Conservation (phyloP, 345 rosid genomes). For the Rhizophora apiculata region DNA sequence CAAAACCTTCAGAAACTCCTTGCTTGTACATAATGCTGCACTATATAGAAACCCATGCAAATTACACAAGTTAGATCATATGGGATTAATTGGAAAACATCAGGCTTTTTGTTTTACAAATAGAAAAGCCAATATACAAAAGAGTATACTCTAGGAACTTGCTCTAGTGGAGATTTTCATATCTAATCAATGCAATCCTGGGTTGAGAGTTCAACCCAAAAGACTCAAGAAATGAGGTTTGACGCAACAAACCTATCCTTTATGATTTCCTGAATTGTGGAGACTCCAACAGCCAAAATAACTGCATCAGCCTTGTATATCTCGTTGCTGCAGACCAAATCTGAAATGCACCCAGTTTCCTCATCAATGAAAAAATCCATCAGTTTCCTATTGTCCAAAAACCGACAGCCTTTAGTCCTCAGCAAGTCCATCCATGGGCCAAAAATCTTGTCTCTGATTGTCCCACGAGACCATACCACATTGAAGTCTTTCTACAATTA, state of each 20-base stretch:
- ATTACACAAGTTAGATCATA: conserved; percentile 19
- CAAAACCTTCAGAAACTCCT: conserved; percentile 58
- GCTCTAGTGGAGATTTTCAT: background rate
- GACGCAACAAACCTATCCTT: conserved; percentile 41
- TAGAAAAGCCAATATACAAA: too few relatives aligned
- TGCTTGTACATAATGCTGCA: conserved; percentile 46
- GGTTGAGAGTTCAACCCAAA: conserved; percentile 1
- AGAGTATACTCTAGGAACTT: background rate
- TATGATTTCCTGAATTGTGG: conserved; percentile 47
- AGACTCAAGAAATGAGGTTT: background rate
- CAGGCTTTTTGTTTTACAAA: background rate
- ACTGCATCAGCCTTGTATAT: conserved; percentile 44
- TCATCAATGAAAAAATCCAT: conserved; percentile 35
- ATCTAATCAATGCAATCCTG: background rate
- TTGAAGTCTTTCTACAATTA: conserved; percentile 47
- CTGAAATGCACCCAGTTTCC: conserved; percentile 44
- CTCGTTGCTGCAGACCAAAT: conserved; percentile 44
- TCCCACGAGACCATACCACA: conserved; percentile 46
- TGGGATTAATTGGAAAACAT: background rate
- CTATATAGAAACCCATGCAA: conserved; percentile 38
- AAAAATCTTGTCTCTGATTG: conserved; percentile 41
- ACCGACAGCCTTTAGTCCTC: conserved; percentile 42
- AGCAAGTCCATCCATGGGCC: conserved; percentile 46
- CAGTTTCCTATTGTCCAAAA: conserved; percentile 34
- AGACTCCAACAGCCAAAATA: conserved; percentile 49